Evolutionary conservation across 2,329 filamentous ascomycete genomes (phyloP), one percentile per base, ranked within the genome.

Genomic region (Xylaria hypoxylon): DNA sequence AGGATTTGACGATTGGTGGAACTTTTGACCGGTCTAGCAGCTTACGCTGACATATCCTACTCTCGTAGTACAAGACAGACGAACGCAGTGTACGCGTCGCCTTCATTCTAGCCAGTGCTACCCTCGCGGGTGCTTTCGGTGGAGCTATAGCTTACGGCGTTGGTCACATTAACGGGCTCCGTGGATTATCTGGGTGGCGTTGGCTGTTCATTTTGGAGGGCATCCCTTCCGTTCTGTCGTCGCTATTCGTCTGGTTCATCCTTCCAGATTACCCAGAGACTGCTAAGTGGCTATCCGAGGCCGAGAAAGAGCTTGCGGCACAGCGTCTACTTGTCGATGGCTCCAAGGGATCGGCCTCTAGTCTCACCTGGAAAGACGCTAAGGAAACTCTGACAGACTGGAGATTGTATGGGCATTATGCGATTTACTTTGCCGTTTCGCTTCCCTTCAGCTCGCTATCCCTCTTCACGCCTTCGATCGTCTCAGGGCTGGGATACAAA

Each of bases 81-180:
- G 91, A 94, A 78, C 84, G 92, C 3, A 90, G 89, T 24, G 79
- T 92, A n/a, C 85, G 91, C 4, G 88, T 93, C 2, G 90, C 90
- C 2, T 89, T 92, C 66, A 86, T 94, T 1, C 89, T 93, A 64
- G 87, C 89, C 17, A 87, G 84, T 17, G 88, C 90, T 1, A 91
- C 91, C 0, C 82, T 93, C 1, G 90, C 90, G 0, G 91, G 92
- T 6, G 91, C 91, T 15, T 93, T 89, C 70, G 91, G 91, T n/a
- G 92, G 92, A 3, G 84, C 92, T 1, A 86, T 94, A 6, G 92
- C 92, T 1, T 93, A 90, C 68, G 90, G 84, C 2, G 90, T 94
- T 64, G 89, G 90, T 0, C 89, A 90, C 72, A 90, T 94, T 87
- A 89, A 93, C 69, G 85, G 86, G 4, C 77, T 85, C 0, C 78